Evolutionary conservation across 2,329 filamentous ascomycete genomes (phyloP), one percentile per base, ranked within the genome.

Genomic region (Colletotrichum eremochloae): DNA sequence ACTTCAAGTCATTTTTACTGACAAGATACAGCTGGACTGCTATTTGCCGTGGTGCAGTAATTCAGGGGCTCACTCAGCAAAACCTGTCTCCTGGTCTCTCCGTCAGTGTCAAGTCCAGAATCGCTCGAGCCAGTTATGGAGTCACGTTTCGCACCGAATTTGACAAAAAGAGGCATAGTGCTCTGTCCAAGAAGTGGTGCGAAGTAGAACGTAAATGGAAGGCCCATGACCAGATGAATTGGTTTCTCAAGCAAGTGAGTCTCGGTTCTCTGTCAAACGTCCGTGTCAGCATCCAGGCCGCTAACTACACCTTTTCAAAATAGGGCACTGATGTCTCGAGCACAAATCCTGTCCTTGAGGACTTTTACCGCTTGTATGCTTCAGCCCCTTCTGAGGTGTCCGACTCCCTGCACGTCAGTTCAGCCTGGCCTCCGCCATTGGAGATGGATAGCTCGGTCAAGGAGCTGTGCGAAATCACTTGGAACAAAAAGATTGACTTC

Each of bases 21-120:
- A 67, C n/a, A 8, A 1, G 0, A 0, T 1, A 2, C 24, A 82
- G 81, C 0, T 83, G 81, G 81, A 80, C 78, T 0, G 81, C 81
- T 0, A 78, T 82, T 5, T 80, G 79, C 29, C 78, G 80, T 0
- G 80, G 81, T 2, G 81, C 81, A 0, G 80, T 80, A 5, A 60
- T 79, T 0, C 75, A 76, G 0, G 80, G 79, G 0, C 65, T 81
- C 0, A 65, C 69, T 0, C 15, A 40, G 2, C 9, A 52, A 2
- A 33, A 60, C 0, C 24, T 58, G 2, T 31, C n/a, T 1, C 53
- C 74, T 0, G 71, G 58, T 0, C 2, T 61, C 0, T 57, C 60
- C 0, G 36, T 78, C 0, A 46, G 61, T 0, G 36, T 77, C 0
- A 67, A 31, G 0, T 75, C 75, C 1, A 76, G 80, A 5, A 38